phyloP scores from a whole-genome alignment of 2,329 filamentous ascomycete species.

The Colletotrichum viniferum region DNA sequence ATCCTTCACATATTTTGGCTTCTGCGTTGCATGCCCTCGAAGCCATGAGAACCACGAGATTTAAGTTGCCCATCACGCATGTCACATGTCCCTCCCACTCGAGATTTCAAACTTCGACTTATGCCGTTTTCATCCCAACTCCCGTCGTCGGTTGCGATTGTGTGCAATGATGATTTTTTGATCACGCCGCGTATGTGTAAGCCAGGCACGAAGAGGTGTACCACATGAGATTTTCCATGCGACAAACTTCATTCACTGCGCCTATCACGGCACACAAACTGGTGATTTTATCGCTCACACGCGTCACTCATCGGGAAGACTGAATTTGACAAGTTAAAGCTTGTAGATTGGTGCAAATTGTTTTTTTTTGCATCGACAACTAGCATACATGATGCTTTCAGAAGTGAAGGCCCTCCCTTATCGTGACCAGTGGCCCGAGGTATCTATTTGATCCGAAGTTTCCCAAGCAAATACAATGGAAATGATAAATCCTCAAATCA shows the following conservation, averaged over 20 bases:
- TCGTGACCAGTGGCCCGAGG: conserved; percentile 2
- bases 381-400: neutral
- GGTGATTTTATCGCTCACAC: neutral
- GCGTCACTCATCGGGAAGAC: neutral
- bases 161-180: neutral
- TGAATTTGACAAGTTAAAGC: neutral
- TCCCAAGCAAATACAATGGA: neutral
- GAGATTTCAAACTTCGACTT: neutral
- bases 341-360: neutral
- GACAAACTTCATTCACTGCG: neutral
- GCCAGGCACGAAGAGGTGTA: neutral
- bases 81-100: neutral
- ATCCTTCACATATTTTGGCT: neutral
- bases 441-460: conserved; percentile 5
- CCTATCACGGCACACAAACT: neutral
- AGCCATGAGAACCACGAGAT: neutral
- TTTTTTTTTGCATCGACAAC: neutral
- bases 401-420: conserved; percentile 5
- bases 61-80: neutral
- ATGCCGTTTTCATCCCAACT: neutral
- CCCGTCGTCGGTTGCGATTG: neutral
- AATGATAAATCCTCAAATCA: neutral
- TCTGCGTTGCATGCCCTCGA: neutral
- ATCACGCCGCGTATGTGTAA: neutral
- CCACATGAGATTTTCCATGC: neutral